Base-by-base conservation (phyloP, 2,329 filamentous ascomycete genomes). In the Pestalotiopsis sp. region DNA sequence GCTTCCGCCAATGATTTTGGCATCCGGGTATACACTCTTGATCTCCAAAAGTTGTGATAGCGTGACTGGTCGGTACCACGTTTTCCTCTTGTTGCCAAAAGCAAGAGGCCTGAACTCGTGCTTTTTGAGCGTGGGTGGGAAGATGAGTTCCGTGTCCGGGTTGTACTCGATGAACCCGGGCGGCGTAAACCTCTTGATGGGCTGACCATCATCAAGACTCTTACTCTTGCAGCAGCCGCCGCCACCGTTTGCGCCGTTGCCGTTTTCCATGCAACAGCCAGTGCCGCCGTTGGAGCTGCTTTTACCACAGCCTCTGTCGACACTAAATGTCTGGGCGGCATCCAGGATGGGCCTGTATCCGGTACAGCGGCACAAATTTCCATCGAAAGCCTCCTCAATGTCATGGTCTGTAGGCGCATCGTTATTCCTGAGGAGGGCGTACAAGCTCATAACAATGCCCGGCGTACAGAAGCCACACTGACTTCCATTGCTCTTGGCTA, bases 371-470 rank as follows among this genome's bases (percentile, higher is more conserved):
- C 96, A 99, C 36, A 98, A 83, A 73, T 99, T 99, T 0, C 96
- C 96, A 79, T 99, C 96, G 76, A 98, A 98, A 0, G 95, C 95
- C 82, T 98, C 96, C 80, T 99, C 96, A 41, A 98, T 87, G 38
- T 97, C 93, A 73, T 94, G 89, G 76, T 95, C 90, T 2, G 90
- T 91, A 0, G 95, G 95, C 23, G 86, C 86, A 4, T 90, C 85
- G 73, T 95, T 92, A 76, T 98, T 98, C 69, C 96, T 89, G 39
- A 99, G 85, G 59, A 98, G 85, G 5, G 96, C 96, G 80, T 99
- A 99, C 68, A 98, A 81, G 79, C 95, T 98, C 93, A 98, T 98
- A 71, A 98, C 95, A 76, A 99, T 98, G 2, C 96, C 96, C 4
- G 96, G 96, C 0, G 96, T 98, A 77, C 96, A 99, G 82, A 99